A percentile compares a stretch with the other conserved stretches of the same genome.
Evolutionary conservation across 441 rosid species (phyloP).

Genomic region (Populus hybrid): DNA sequence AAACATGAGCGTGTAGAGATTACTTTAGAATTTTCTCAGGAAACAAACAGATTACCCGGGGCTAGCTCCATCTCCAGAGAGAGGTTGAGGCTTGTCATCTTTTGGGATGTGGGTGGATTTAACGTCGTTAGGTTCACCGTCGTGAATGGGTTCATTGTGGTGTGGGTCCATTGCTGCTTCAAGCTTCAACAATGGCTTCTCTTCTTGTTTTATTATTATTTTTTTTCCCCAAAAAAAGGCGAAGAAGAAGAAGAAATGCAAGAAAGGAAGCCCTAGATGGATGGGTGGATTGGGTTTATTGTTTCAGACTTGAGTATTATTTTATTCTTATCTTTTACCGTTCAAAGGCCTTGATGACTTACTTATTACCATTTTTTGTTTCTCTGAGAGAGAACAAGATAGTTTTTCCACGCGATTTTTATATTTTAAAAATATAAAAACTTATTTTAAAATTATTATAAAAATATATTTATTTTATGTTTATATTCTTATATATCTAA

Average conservation of each 20-base stretch:
- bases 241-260: slow-evolving; percentile 8
- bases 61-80: slow-evolving; percentile 64
- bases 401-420: too few relatives aligned
- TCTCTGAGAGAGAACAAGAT: too few relatives aligned
- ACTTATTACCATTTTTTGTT: too few relatives aligned
- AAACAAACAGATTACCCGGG: slow-evolving; percentile 47
- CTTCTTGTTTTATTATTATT: slow-evolving; percentile 10
- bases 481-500: too few relatives aligned
- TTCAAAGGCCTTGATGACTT: not conserved
- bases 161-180: not conserved
- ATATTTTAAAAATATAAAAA: too few relatives aligned
- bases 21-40: not conserved
- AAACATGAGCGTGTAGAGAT: not conserved
- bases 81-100: slow-evolving; percentile 53
- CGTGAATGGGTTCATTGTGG: not conserved
- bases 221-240: not conserved
- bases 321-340: not conserved
- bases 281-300: not conserved
- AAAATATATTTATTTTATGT: too few relatives aligned
- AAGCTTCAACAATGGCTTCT: not conserved
- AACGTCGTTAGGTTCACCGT: slow-evolving; percentile 13
- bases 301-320: not conserved
- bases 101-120: slow-evolving; percentile 42
- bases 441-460: too few relatives aligned
- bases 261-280: slow-evolving; percentile 6